A percentile compares a stretch with the other conserved stretches of the same genome.
These are phyloP conservation scores for Xylariaceae sp. DNA, from an alignment of 2,329 filamentous ascomycete genomes.

Conservation along the genomic window DNA sequence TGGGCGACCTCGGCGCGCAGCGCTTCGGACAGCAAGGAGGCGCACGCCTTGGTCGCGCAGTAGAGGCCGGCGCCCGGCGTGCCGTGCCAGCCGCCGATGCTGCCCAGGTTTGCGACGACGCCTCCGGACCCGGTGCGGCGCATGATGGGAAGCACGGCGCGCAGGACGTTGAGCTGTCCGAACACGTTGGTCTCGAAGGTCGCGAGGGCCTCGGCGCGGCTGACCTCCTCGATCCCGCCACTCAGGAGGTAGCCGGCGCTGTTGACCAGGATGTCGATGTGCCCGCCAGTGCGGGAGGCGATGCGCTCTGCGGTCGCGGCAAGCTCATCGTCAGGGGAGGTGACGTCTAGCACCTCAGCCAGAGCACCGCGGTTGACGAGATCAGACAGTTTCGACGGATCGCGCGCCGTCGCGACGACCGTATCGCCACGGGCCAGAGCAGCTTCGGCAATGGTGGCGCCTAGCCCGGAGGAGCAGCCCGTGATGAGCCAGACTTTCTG, in stretches of 20 bases:
- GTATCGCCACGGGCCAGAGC: slow-evolving; percentile 8
- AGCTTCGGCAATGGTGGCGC: slow-evolving; percentile 6
- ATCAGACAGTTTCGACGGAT: slow-evolving; percentile 1
- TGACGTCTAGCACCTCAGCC: slow-evolving; percentile 7
- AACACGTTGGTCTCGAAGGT: slow-evolving; percentile 48
- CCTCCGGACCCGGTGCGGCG: slow-evolving; percentile 36
- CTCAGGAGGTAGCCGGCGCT: slow-evolving; percentile 11
- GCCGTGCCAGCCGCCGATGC: slow-evolving; percentile 39
- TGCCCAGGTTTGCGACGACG: slow-evolving; percentile 44
- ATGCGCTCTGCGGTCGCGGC: neutral
- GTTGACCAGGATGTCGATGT: slow-evolving; percentile 8
- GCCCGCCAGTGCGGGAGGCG: slow-evolving; percentile 1
- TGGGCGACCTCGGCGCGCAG: slow-evolving; percentile 40
- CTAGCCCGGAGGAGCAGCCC: slow-evolving; percentile 11
- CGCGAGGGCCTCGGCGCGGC: slow-evolving; percentile 34
- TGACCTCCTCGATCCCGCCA: slow-evolving; percentile 23
- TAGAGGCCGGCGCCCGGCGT: slow-evolving; percentile 41
- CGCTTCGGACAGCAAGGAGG: slow-evolving; percentile 39
- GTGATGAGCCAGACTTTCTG: slow-evolving; percentile 12
- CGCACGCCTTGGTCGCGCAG: slow-evolving; percentile 42
- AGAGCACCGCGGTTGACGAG: slow-evolving; percentile 7
- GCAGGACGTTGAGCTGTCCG: slow-evolving; percentile 43
- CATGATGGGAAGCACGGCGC: slow-evolving; percentile 45
- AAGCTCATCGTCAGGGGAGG: slow-evolving; percentile 3
- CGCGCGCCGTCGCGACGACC: slow-evolving; percentile 11